phyloP scores from a whole-genome alignment of 192 early-diverging fungal genomes.

The Backusella luteola region DNA sequence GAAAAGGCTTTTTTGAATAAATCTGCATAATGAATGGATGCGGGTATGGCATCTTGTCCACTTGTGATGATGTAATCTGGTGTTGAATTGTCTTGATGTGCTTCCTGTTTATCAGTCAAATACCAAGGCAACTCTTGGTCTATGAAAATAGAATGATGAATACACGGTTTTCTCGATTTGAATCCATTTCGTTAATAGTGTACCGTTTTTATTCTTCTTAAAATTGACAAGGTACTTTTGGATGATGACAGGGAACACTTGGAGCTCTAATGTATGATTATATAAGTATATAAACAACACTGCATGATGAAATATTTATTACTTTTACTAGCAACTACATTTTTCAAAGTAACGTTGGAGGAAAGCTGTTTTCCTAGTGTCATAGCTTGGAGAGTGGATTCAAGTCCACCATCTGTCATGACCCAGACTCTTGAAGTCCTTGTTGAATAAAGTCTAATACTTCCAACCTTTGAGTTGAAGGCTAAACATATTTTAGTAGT shows the following conservation, averaged over 20 bases:
- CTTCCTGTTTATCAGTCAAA: constrained; percentile 1
- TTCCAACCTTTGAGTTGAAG: background rate
- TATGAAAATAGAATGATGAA: background rate
- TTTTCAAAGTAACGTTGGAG: background rate
- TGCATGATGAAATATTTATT: background rate
- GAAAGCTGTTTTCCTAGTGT: constrained; percentile 20
- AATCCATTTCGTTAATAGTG: background rate
- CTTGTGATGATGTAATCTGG: constrained; percentile 25
- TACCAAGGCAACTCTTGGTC: constrained; percentile 19
- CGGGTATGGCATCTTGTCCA: constrained; percentile 27
- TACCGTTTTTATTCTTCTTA: constrained; percentile 2
- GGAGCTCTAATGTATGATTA: constrained; percentile 8
- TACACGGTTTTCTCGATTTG: background rate
- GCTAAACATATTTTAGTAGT: background rate
- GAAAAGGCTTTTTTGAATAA: constrained; percentile 15
- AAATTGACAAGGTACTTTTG: constrained; percentile 19
- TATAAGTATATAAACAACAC: background rate
- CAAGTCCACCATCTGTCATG: constrained; percentile 23
- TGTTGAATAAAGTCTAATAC: background rate
- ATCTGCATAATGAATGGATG: constrained; percentile 16
- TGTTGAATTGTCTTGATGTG: background rate
- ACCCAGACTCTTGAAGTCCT: constrained; percentile 15
- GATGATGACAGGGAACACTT: constrained; percentile 23
- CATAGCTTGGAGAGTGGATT: constrained; percentile 7
- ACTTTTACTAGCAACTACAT: constrained; percentile 21